Conservation (phyloP, 129 eudicot genomes). For the Gnaphalium uliginosum region DNA sequence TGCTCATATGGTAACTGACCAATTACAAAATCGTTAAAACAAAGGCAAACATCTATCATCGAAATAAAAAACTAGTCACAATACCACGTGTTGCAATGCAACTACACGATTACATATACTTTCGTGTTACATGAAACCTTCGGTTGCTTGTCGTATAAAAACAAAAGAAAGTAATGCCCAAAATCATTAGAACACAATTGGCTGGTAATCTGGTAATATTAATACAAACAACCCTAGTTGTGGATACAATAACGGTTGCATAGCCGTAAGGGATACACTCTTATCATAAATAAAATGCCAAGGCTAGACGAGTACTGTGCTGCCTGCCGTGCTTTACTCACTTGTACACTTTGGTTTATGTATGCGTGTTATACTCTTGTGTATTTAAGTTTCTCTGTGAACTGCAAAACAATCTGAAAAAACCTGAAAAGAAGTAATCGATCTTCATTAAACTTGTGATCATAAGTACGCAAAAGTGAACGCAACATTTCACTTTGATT, state of each 20-base stretch:
- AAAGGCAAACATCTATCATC: neutral
- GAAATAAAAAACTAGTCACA: neutral
- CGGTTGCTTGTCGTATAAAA: neutral
- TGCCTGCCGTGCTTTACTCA: neutral
- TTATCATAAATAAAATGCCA: slow-evolving; percentile 8
- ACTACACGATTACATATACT: neutral
- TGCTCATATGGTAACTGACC: no score
- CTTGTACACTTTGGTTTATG: neutral
- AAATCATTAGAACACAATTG: neutral
- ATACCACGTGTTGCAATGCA: neutral
- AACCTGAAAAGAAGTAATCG: slow-evolving; percentile 29
- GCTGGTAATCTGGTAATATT: neutral
- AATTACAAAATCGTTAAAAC: neutral
- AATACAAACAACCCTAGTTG: neutral
- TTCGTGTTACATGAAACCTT: neutral
- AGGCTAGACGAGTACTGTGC: neutral
- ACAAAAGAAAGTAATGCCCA: neutral
- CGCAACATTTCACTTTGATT: neutral
- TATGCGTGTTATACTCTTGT: slow-evolving; percentile 8
- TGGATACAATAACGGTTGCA: neutral
- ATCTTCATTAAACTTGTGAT: slow-evolving; percentile 14
- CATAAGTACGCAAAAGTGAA: neutral
- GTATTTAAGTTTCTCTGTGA: slow-evolving; percentile 5
- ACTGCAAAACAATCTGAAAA: slow-evolving; percentile 8
- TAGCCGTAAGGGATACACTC: neutral